Evolutionary conservation across 192 early-diverging fungal genomes (phyloP), one percentile per base, ranked within the genome.

Genomic region (Fimicolochytrium jonesii): DNA sequence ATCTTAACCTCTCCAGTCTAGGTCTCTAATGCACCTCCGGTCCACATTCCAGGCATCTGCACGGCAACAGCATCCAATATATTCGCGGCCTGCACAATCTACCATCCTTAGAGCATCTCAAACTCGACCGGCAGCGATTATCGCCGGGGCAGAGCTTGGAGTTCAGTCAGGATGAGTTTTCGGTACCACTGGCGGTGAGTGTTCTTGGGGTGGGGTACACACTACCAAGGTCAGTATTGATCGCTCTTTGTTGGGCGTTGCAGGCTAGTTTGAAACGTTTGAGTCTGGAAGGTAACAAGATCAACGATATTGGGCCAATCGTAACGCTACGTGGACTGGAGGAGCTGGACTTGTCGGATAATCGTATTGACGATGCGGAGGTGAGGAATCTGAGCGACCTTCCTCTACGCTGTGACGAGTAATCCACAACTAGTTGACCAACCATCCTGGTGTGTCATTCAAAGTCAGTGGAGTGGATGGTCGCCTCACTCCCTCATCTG

Each of bases 11-110:
- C 22, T 7, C 7, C 46, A 22, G 7, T 22, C n/a, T 7, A 7
- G 10, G 9, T 7, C 46, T 9, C 9, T 48, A 48, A 9, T 22
- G 22, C 7, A 22, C 7, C n/a, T n/a, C n/a, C n/a, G n/a, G n/a
- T n/a, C n/a, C n/a, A n/a, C n/a, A n/a, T n/a, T n/a, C n/a, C 48
- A 80, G 78, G 47, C 72, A 80, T 55, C 42, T 80, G 23, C 53
- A 71, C n/a, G 50, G 61, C 58, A 83, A 83, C 53, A 36, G 63
- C 46, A 77, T 83, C 28, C 51, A 36, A 7, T 45, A 43, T 35
- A 39, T 83, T 0, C 34, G 47, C 17, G 70, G 70, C 11, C 47
- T 78, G 20, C 32, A 64, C 15, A 10, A 28, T 33, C 67, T 80
- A 23, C 72, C 69, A 7, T 30, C 66, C 9, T 56, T 83, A 22